phyloP scores from a whole-genome alignment of 768 basidiomycete species.

The Polyporus arcularius region DNA sequence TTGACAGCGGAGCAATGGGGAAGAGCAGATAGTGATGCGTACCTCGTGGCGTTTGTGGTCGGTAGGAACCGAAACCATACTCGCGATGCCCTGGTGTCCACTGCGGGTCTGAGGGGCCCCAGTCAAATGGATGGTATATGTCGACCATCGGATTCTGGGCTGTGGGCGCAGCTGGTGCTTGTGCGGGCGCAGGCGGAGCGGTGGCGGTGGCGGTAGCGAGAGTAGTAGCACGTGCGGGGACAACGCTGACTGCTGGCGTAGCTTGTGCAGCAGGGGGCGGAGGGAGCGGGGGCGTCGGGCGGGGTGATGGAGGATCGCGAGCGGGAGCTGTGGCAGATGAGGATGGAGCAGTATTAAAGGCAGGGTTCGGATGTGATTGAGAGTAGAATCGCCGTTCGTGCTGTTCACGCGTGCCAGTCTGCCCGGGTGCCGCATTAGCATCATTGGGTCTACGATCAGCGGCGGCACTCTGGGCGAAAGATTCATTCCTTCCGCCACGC shows the following conservation, averaged over 20 bases:
- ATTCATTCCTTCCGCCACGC: background rate
- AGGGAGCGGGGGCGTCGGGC: background rate
- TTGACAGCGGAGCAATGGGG: no score
- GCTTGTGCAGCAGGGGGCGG: background rate
- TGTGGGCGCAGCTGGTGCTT: background rate
- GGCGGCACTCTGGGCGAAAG: background rate
- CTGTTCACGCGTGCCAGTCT: background rate
- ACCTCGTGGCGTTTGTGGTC: no score
- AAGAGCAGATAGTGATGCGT: no score
- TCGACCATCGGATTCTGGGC: background rate
- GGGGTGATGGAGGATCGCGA: background rate
- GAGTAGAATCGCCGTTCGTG: background rate
- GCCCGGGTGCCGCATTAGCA: background rate
- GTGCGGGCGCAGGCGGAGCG: background rate
- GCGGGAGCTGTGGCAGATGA: background rate
- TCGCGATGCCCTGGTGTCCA: no score
- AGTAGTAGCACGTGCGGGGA: background rate
- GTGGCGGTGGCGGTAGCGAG: background rate
- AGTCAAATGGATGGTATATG: no score
- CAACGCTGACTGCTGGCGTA: background rate
- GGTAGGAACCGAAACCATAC: no score
- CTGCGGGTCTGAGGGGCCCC: no score
- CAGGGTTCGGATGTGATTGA: background rate
- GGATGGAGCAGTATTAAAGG: background rate
- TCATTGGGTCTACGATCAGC: background rate